Percentiles rank a stretch among this genome's conserved stretches.
Evolutionary conservation across 257 asterid species (phyloP).

Genomic region (Solanum sejunctum): DNA sequence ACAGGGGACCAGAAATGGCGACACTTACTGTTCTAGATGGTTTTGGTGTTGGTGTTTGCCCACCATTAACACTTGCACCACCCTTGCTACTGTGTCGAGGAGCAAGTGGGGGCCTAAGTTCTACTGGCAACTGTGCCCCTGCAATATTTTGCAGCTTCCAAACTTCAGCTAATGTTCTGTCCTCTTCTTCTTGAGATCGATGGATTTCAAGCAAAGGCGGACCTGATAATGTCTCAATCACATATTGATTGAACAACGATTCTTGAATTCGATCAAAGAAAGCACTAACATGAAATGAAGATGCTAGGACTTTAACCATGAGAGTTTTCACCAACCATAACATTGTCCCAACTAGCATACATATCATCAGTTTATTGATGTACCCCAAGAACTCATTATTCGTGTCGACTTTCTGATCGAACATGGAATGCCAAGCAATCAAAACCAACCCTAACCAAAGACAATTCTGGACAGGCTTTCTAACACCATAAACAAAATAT

Average conservation of each 20-base stretch:
- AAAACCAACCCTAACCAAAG: conserved; percentile 83
- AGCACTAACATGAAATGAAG: conserved; percentile 93
- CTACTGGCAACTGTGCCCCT: conserved; percentile 71
- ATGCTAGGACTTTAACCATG: conserved; percentile 84
- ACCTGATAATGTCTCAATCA: conserved; percentile 75
- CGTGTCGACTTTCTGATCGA: conserved; percentile 42
- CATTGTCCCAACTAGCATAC: conserved; percentile 59
- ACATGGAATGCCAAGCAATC: conserved; percentile 74
- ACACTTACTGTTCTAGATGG: conserved; percentile 36
- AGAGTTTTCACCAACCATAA: conserved; percentile 82
- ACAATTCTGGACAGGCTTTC: conserved; percentile 77
- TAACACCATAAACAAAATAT: conserved; percentile 75
- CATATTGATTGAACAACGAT: conserved; percentile 67
- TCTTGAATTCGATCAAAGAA: conserved; percentile 91
- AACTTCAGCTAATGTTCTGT: conserved; percentile 52
- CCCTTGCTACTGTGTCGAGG: neutral
- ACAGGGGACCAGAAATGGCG: conserved; percentile 28
- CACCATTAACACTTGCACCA: conserved; percentile 6
- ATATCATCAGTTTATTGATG: conserved; percentile 60
- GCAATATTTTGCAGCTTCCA: conserved; percentile 52
- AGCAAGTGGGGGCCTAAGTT: conserved; percentile 25
- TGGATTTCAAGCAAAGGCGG: conserved; percentile 52
- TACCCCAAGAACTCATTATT: conserved; percentile 29
- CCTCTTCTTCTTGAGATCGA: conserved; percentile 52
- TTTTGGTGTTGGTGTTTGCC: conserved; percentile 43